These are phyloP conservation scores for Apodospora peruviana DNA, from an alignment of 495 filamentous ascomycete species.

Conservation along the genomic window DNA sequence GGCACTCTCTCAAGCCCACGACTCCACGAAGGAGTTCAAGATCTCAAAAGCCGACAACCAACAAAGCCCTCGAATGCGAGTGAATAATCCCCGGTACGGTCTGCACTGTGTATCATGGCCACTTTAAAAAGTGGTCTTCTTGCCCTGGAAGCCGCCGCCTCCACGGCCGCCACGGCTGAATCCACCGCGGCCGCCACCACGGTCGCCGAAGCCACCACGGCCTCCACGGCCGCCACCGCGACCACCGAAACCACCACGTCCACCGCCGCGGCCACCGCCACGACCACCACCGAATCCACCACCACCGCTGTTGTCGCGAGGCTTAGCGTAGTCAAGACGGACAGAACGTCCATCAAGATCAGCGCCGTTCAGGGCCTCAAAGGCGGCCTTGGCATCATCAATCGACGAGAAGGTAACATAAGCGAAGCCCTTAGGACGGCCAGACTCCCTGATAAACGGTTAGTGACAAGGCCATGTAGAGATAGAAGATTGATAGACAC, in stretches of 20 bases:
- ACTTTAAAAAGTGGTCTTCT: conserved; percentile 82
- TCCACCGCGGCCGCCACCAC: conserved; percentile 36
- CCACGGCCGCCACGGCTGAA: conserved; percentile 43
- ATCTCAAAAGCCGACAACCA: conserved; percentile 47
- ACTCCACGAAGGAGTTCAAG: conserved; percentile 29
- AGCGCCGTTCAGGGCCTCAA: conserved; percentile 67
- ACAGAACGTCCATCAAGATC: conserved; percentile 71
- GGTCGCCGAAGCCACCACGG: conserved; percentile 44
- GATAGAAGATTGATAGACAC: conserved; percentile 15
- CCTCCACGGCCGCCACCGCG: conserved; percentile 51
- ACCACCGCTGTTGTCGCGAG: conserved; percentile 59
- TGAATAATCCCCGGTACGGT: conserved; percentile 35
- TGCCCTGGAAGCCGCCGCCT: conserved; percentile 69
- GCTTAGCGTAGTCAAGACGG: conserved; percentile 84
- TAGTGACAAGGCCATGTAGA: conserved; percentile 25
- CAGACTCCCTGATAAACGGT: conserved; percentile 58
- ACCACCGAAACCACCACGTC: conserved; percentile 45
- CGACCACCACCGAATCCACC: conserved; percentile 40
- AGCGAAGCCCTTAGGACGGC: conserved; percentile 88
- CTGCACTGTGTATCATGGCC: conserved; percentile 31
- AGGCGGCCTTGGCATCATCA: conserved; percentile 78
- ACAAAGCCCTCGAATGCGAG: conserved; percentile 39
- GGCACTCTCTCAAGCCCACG: conserved; percentile 45
- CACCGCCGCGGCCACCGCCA: conserved; percentile 43
- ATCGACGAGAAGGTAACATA: conserved; percentile 81